Evolutionary conservation across 331 rosid genomes (phyloP).

Genomic region (Acacia concinna): DNA sequence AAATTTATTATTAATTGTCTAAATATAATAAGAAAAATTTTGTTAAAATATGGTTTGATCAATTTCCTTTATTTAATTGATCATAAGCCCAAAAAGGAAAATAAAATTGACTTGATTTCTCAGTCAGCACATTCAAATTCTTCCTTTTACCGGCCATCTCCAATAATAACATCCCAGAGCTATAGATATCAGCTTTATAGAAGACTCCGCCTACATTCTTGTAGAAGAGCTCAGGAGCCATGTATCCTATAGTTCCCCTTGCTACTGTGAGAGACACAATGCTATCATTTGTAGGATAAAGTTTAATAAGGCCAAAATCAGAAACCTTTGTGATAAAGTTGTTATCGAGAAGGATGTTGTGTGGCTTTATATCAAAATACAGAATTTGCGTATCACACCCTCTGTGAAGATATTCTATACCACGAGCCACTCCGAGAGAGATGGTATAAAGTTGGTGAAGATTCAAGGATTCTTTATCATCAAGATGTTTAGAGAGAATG

Average conservation of each 20-base stretch:
- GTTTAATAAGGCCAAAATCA: slow-evolving; percentile 35
- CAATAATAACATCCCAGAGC: slow-evolving; percentile 9
- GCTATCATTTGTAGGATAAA: slow-evolving; percentile 22
- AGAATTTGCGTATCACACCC: not conserved
- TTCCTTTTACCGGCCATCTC: not conserved
- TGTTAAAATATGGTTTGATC: too few relatives aligned
- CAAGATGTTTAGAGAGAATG: not conserved
- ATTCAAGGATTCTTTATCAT: not conserved
- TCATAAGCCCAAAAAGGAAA: slow-evolving; percentile 25
- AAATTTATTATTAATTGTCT: too few relatives aligned
- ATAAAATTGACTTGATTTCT: slow-evolving; percentile 23
- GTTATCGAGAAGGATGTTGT: slow-evolving; percentile 29
- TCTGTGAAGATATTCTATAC: not conserved
- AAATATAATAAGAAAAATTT: too few relatives aligned
- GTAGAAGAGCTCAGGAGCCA: slow-evolving; percentile 41
- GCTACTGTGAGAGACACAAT: slow-evolving; percentile 19
- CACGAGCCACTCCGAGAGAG: not conserved
- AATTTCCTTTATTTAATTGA: not conserved
- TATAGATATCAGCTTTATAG: slow-evolving; percentile 36
- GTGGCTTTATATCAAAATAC: not conserved
- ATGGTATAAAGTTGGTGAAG: not conserved
- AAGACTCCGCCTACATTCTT: slow-evolving; percentile 31
- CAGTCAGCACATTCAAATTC: not conserved
- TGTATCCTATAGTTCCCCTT: slow-evolving; percentile 41
- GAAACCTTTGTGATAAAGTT: slow-evolving; percentile 38